Base-by-base conservation (phyloP, 1,139 yeast species). In the Eremothecium coryli region DNA sequence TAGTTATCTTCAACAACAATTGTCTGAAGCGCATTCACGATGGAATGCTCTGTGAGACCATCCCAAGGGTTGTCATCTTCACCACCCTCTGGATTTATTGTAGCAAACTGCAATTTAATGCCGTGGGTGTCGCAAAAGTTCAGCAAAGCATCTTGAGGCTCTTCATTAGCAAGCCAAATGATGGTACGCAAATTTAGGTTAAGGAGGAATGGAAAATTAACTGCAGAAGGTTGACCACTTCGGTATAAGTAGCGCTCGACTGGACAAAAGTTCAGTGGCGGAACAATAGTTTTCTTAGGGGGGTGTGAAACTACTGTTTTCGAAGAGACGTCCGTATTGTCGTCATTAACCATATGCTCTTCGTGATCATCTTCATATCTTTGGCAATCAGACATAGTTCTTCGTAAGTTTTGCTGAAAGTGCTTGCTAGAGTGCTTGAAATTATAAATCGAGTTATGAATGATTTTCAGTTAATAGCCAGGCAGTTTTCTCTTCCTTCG, bases 161-260 rank as follows among this genome's bases (percentile, higher is more conserved):
- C 98, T 56, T 90, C 98, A 27, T 82, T 80, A 1, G 96, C 95
- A 29, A 90, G 66, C 98, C 98, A 90, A 8, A 90, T 70, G 23
- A 90, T 81, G 3, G 93, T 82, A 40, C 76, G 77, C 35, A 90
- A 65, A 41, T 80, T 69, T 38, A 90, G 65, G 46, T 82, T 81
- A 42, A 76, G 69, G 24, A 90, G 61, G 52, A 90, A 90, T 32
- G 90, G 78, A 56, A 86, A 90, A 58, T 86, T 88, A 41, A 88
- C 80, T 18, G 88, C 80, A n/a, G 93, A 77, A n/a, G 98, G 97
- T 57, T 86, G 96, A 0, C 97, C 97, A 10, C 93, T 78, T 29
- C 98, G 64, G 57, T 86, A 90, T 33, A 90, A 64, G 46, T 78
- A 77, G 38, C 77, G 70, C 52, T 90, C 97, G 10, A 90, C 97